These are phyloP conservation scores for Gossypium herbaceum DNA, from an alignment of 345 rosid genomes.

Conservation along the genomic window DNA sequence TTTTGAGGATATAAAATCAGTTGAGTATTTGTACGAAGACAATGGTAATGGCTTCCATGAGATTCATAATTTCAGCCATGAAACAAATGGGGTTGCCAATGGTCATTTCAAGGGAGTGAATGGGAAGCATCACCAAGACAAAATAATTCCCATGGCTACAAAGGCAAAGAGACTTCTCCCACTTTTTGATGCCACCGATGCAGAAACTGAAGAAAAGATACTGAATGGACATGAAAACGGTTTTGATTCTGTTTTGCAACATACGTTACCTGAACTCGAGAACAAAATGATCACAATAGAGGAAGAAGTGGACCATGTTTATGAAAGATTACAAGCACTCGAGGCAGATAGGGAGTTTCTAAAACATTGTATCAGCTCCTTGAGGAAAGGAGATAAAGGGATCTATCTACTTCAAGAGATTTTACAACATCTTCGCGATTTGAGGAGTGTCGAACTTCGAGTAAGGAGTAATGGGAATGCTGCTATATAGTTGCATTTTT, in stretches of 20 bases:
- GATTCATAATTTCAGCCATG: constrained; percentile 20
- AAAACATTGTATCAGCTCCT: constrained; percentile 75
- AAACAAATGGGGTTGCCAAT: constrained; percentile 45
- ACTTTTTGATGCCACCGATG: constrained; percentile 63
- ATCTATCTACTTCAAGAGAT: constrained; percentile 74
- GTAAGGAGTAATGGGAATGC: constrained; percentile 39
- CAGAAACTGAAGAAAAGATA: constrained; percentile 45
- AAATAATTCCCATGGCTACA: constrained; percentile 27
- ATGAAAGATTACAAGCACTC: constrained; percentile 80
- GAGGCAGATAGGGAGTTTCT: constrained; percentile 95
- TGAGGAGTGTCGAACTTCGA: constrained; percentile 54
- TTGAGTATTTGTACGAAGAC: constrained; percentile 28
- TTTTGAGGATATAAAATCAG: constrained; percentile 43
- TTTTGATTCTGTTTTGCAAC: constrained; percentile 23
- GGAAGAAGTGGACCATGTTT: constrained; percentile 81
- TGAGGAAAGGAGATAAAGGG: constrained; percentile 91
- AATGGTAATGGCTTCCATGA: constrained; percentile 44
- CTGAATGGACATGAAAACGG: constrained; percentile 31
- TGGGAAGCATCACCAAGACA: constrained; percentile 39
- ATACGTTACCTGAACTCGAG: constrained; percentile 30
- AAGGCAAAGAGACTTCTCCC: constrained; percentile 92
- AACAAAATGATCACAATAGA: constrained; percentile 39
- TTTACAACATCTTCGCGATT: constrained; percentile 78
- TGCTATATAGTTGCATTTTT: constrained; percentile 15
- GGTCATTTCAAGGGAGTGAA: constrained; percentile 57